Conservation (phyloP, 768 basidiomycete genomes). For the Kockovaella imperatae region DNA sequence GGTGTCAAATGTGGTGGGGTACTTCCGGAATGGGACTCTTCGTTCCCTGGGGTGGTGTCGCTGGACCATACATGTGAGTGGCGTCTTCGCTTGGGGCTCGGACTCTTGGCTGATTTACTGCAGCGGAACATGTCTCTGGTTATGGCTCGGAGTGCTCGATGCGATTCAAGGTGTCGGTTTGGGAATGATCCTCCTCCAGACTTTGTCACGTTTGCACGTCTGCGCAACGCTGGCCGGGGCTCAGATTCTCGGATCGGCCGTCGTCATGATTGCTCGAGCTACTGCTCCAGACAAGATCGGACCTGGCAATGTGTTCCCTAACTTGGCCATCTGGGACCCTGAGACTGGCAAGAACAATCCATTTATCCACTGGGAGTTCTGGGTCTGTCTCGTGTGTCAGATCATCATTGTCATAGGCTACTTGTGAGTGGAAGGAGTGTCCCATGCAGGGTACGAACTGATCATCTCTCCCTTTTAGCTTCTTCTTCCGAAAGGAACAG, state of each 20-base stretch:
- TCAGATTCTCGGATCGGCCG: conserved; percentile 78
- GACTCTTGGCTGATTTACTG: not conserved
- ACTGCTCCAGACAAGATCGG: conserved; percentile 52
- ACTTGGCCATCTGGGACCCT: conserved; percentile 85
- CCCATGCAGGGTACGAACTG: too few species aligned
- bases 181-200: conserved; percentile 48
- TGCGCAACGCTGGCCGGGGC: conserved; percentile 86
- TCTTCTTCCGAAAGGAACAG: conserved; percentile 96
- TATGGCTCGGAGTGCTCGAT: conserved; percentile 91
- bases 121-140: conserved; percentile 72
- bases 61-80: conserved; percentile 66
- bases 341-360: conserved; percentile 45
- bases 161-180: conserved; percentile 90
- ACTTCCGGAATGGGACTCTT: conserved; percentile 87
- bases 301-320: conserved; percentile 82
- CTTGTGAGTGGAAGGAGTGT: conserved; percentile 49
- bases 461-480: conserved; percentile 42
- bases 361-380: conserved; percentile 55
- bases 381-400: conserved; percentile 58
- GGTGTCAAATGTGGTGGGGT: conserved; percentile 98
- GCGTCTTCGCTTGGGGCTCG: not conserved
- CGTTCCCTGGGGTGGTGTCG: conserved; percentile 81
- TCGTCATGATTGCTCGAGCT: conserved; percentile 79
- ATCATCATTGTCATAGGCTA: conserved; percentile 81
- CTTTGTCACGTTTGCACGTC: conserved; percentile 84